phyloP scores from a whole-genome alignment of 805 yeast genomes.

The Zygotorulaspora sp. region DNA sequence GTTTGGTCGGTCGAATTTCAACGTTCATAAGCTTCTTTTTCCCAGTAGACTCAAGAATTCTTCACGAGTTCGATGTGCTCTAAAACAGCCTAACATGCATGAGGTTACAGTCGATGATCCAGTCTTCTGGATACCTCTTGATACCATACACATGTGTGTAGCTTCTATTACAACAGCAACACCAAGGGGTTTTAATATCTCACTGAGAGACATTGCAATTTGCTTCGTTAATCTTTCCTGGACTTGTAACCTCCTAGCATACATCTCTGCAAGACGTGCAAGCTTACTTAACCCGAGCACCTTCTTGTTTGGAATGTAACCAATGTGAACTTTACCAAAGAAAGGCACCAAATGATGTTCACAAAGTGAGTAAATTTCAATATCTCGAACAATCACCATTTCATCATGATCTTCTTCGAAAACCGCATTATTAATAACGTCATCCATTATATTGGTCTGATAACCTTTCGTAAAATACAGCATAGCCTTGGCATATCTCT shows the following conservation, averaged over 20 bases:
- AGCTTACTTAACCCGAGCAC: conserved; percentile 90
- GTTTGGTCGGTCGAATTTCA: too few relatives aligned
- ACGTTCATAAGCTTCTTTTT: conserved; percentile 41
- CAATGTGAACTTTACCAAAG: conserved; percentile 94
- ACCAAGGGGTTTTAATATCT: conserved; percentile 88
- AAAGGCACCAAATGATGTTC: conserved; percentile 98
- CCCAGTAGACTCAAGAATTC: conserved; percentile 83
- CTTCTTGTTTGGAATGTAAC: conserved; percentile 92
- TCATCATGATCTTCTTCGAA: conserved; percentile 98
- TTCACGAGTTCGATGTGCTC: conserved; percentile 94
- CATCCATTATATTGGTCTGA: conserved; percentile 80
- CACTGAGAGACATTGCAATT: conserved; percentile 92
- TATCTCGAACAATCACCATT: conserved; percentile 96
- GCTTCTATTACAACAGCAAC: conserved; percentile 99
- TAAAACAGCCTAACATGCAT: conserved; percentile 95
- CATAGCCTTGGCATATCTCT: conserved; percentile 95
- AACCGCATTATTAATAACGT: conserved; percentile 89
- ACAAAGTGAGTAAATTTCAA: conserved; percentile 86
- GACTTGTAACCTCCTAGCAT: conserved; percentile 92
- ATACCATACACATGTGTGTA: conserved; percentile 98
- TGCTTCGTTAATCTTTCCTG: conserved; percentile 96
- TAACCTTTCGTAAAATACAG: conserved; percentile 93
- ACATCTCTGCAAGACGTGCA: conserved; percentile 96
- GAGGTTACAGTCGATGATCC: conserved; percentile 92
- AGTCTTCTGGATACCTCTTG: conserved; percentile 93